Evolutionary conservation across 345 rosid species (phyloP).

Genomic region (Garcia nutans): DNA sequence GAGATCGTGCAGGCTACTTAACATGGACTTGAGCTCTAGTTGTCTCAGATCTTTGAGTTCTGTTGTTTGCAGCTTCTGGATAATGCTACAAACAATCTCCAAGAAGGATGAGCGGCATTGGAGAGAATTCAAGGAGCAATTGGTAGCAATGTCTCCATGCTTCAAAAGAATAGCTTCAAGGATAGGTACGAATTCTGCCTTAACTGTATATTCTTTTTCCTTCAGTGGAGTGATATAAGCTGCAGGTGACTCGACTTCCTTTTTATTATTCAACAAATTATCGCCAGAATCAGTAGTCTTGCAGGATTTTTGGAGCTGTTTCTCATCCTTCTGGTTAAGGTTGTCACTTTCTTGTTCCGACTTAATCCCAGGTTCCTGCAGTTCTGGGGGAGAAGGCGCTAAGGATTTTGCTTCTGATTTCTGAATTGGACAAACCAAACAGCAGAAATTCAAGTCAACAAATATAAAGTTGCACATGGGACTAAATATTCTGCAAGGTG

Average conservation of each 20-base stretch:
- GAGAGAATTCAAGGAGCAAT: constrained; percentile 26
- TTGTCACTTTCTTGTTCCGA: neutral
- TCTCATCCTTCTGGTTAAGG: neutral
- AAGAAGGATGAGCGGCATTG: constrained; percentile 30
- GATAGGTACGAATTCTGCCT: constrained; percentile 22
- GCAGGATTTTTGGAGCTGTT: constrained; percentile 4
- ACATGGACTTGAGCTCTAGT: constrained; percentile 24
- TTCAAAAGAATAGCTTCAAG: constrained; percentile 26
- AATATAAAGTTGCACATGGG: neutral
- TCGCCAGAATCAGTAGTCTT: neutral
- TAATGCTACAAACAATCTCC: constrained; percentile 29
- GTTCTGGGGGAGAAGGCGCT: neutral
- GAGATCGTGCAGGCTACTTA: constrained; percentile 26
- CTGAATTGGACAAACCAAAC: constrained; percentile 5
- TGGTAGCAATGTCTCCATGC: constrained; percentile 35
- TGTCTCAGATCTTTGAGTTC: constrained; percentile 14
- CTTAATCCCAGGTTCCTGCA: neutral
- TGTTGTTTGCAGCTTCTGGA: constrained; percentile 20
- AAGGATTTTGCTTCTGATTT: constrained; percentile 8
- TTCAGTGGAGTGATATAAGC: neutral
- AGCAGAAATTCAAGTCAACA: neutral
- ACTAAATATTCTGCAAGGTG: too few relatives aligned
- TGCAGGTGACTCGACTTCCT: neutral
- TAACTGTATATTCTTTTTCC: constrained; percentile 21
- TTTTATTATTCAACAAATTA: neutral